These are phyloP conservation scores for Candida ipomoeae DNA, from an alignment of 805 yeast genomes.

Conservation along the genomic window DNA sequence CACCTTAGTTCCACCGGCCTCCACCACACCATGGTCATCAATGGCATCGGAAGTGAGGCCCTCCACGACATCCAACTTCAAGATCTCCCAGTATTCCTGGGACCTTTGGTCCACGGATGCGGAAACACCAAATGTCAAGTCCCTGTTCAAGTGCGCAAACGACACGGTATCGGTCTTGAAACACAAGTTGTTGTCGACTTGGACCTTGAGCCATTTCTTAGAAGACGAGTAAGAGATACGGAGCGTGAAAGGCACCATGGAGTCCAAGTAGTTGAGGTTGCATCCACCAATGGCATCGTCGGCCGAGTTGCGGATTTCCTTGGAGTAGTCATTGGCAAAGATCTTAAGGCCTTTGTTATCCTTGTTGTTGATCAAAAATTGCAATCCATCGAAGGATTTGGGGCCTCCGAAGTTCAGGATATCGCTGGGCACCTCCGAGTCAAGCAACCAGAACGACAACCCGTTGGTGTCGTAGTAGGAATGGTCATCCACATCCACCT, in stretches of 20 bases:
- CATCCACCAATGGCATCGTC: constrained; percentile 50
- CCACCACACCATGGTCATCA: constrained; percentile 51
- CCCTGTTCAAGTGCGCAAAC: constrained; percentile 34
- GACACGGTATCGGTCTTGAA: constrained; percentile 57
- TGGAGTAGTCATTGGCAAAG: constrained; percentile 56
- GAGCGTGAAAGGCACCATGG: constrained; percentile 67
- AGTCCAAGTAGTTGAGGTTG: constrained; percentile 56
- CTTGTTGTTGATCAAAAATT: constrained; percentile 50
- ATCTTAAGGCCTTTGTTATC: constrained; percentile 53
- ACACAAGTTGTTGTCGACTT: constrained; percentile 67
- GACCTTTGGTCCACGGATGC: constrained; percentile 35
- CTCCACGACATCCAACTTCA: constrained; percentile 54
- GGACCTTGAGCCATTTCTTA: constrained; percentile 52
- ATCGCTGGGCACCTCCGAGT: constrained; percentile 20
- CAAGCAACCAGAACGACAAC: constrained; percentile 53
- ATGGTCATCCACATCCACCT: constrained; percentile 23
- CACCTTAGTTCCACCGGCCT: constrained; percentile 34
- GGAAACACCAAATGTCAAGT: constrained; percentile 50
- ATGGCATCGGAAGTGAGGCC: constrained; percentile 51
- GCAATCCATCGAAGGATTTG: constrained; percentile 56
- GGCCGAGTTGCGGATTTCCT: constrained; percentile 26
- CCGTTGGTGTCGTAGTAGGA: constrained; percentile 44
- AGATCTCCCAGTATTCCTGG: constrained; percentile 59
- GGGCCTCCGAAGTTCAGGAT: constrained; percentile 52
- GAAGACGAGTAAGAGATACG: constrained; percentile 55